Conservation (phyloP, 306 rosid genomes). For the Vigna hirtella region DNA sequence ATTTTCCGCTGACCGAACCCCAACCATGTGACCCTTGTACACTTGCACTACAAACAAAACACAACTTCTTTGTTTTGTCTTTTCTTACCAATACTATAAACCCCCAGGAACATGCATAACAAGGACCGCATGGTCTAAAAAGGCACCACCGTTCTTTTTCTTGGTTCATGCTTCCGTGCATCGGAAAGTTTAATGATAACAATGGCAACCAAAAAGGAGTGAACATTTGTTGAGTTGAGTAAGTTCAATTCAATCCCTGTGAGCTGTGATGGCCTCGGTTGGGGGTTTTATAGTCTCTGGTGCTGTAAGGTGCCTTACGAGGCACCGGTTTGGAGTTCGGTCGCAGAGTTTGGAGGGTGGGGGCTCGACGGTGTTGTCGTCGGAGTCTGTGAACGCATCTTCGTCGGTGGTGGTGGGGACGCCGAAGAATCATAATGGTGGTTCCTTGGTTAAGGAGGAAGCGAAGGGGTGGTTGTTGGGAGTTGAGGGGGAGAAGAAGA, state of each 20-base stretch:
- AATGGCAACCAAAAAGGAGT: not conserved
- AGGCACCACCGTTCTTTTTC: not conserved
- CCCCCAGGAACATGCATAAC: not conserved
- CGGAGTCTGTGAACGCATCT: conserved; percentile 53
- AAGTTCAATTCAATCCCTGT: not conserved
- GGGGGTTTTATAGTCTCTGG: conserved; percentile 47
- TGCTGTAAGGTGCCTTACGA: conserved; percentile 24
- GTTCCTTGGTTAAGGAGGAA: conserved; percentile 42
- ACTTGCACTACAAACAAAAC: not conserved
- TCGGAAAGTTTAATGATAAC: not conserved
- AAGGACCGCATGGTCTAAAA: not conserved
- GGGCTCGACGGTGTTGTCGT: conserved; percentile 48
- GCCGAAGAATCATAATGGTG: conserved; percentile 35
- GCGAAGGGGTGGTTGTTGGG: conserved; percentile 43
- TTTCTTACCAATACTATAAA: not conserved
- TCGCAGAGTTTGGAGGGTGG: conserved; percentile 49
- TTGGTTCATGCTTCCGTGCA: not conserved
- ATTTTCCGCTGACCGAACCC: conserved; percentile 1
- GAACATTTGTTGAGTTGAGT: not conserved
- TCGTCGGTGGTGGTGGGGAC: conserved; percentile 41
- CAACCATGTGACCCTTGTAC: conserved; percentile 1
- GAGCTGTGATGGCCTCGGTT: conserved; percentile 53
- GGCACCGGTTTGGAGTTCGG: conserved; percentile 40
- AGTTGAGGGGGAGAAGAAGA: conserved; percentile 36
- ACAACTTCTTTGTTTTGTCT: not conserved